Base-by-base conservation (phyloP, 257 asterid species). In the Lycium ferocissimum region DNA sequence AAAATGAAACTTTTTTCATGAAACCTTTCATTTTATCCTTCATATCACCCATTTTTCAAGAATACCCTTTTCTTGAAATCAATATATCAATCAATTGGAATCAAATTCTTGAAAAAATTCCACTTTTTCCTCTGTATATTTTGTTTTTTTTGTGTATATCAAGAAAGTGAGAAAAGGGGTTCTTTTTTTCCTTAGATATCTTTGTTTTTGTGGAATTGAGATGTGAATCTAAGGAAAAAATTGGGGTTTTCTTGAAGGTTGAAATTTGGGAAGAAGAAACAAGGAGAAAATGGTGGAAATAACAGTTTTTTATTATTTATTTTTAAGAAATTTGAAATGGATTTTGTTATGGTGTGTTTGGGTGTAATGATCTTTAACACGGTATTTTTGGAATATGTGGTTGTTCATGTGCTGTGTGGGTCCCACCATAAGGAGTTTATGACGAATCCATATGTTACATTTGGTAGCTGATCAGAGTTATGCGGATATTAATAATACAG, bases 1-100 rank as follows among this genome's bases (percentile, higher is more conserved):
- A 91, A 59, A 97, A 86, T 76, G 93, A 91, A 88, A 92, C 95
- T 88, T 97, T 97, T 87, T 97, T 97, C 93, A 97, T 92, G 85
- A 97, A 89, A 35, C 96, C 98, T 90, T 94, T 95, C 91, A 97
- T 89, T 65, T 95, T 97, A 85, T 94, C 97, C 88, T 85, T 94
- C 94, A 97, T 80, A 22, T 97, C 99, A 84, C 88, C 99, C 98
- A 97, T 97, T 88, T 43, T 71, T 76, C 22, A 76, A 51, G 7
- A 49, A 76, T 22, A 49, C 81, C 81, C 43, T 47, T 33, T 75
- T 26, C n/a, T 12, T 6, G 45, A 45, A 72, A n/a, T 53, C 38
- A 43, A 0, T 72, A 17, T 43, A 72, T 45, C 80, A n/a, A 72
- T 45, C 80, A 72, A 45, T 40, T 49, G 62, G 49, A 76, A 76